phyloP scores from a whole-genome alignment of 352 stramenopile species.

The Globisporangium alternatum region DNA sequence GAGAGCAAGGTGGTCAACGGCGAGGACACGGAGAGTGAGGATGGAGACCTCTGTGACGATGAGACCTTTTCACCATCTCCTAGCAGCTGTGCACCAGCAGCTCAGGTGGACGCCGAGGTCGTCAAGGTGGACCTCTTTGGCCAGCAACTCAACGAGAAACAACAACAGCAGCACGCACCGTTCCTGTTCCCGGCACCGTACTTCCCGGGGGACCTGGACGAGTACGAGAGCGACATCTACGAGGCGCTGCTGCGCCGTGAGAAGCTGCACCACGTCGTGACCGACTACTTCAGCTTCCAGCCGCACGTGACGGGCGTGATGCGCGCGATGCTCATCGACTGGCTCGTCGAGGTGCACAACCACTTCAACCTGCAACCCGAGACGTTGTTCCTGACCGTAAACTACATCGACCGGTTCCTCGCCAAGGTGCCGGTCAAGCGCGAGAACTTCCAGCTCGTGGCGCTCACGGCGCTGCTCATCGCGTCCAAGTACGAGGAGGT shows the following conservation, averaged over 20 bases:
- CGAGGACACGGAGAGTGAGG: slow-evolving; percentile 20
- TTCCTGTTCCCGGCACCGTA: slow-evolving; percentile 27
- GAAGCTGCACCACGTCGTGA: slow-evolving; percentile 41
- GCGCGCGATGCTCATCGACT: slow-evolving; percentile 72
- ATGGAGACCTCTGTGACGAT: slow-evolving; percentile 3
- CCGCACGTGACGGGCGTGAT: slow-evolving; percentile 53
- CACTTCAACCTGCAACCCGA: slow-evolving; percentile 97
- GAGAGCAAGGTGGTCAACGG: slow-evolving; percentile 3
- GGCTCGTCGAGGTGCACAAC: slow-evolving; percentile 95
- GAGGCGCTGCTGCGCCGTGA: slow-evolving; percentile 42
- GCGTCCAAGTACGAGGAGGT: slow-evolving; percentile 99
- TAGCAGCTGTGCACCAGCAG: not conserved
- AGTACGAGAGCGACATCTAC: slow-evolving; percentile 57
- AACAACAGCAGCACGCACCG: slow-evolving; percentile 8
- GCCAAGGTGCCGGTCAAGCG: slow-evolving; percentile 83
- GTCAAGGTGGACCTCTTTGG: slow-evolving; percentile 15
- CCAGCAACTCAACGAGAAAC: slow-evolving; percentile 4
- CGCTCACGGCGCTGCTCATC: slow-evolving; percentile 95
- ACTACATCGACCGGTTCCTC: slow-evolving; percentile 98
- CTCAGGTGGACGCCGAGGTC: not conserved
- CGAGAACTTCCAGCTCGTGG: slow-evolving; percentile 97
- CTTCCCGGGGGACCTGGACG: slow-evolving; percentile 37
- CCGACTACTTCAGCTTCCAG: slow-evolving; percentile 52
- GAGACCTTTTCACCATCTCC: not conserved
- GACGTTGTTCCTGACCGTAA: slow-evolving; percentile 97